Conservation (phyloP, 495 filamentous ascomycete species). For the Penicillium dipodomyicola region DNA sequence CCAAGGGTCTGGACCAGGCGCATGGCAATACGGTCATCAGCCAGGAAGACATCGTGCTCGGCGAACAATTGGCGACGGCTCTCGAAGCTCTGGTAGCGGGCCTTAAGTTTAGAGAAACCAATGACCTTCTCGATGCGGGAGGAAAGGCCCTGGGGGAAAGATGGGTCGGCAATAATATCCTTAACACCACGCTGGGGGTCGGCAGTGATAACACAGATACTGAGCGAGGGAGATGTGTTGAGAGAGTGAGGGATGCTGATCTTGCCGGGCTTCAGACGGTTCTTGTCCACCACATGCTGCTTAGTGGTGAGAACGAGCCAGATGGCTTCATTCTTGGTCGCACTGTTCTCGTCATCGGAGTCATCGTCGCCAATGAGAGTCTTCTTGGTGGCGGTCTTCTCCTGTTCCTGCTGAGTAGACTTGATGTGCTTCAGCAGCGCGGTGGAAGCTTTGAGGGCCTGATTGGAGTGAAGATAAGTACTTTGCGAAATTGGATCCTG, state of each 20-base stretch:
- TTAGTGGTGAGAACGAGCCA: conserved; percentile 90
- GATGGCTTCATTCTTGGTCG: conserved; percentile 60
- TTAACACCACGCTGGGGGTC: conserved; percentile 90
- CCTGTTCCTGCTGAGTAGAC: conserved; percentile 55
- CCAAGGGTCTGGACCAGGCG: conserved; percentile 74
- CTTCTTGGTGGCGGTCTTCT: conserved; percentile 60
- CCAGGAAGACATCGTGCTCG: conserved; percentile 86
- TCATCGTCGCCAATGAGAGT: conserved; percentile 66
- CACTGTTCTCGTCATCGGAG: conserved; percentile 40
- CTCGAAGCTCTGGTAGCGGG: conserved; percentile 85
- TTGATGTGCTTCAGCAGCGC: conserved; percentile 81
- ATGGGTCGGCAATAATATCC: conserved; percentile 70
- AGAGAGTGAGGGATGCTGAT: conserved; percentile 67
- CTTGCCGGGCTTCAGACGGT: conserved; percentile 75
- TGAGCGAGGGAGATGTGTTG: conserved; percentile 57
- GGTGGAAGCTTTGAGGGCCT: conserved; percentile 76
- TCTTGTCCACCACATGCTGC: conserved; percentile 74
- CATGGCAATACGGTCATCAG: conserved; percentile 77
- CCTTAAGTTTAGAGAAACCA: conserved; percentile 75
- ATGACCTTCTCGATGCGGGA: conserved; percentile 78
- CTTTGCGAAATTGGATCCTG: conserved; percentile 17
- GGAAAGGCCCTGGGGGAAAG: conserved; percentile 70
- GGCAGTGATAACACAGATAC: conserved; percentile 78
- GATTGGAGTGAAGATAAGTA: conserved; percentile 16
- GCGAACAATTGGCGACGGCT: conserved; percentile 74